Conservation (phyloP, 805 yeast genomes). For the Candida incommunis region DNA sequence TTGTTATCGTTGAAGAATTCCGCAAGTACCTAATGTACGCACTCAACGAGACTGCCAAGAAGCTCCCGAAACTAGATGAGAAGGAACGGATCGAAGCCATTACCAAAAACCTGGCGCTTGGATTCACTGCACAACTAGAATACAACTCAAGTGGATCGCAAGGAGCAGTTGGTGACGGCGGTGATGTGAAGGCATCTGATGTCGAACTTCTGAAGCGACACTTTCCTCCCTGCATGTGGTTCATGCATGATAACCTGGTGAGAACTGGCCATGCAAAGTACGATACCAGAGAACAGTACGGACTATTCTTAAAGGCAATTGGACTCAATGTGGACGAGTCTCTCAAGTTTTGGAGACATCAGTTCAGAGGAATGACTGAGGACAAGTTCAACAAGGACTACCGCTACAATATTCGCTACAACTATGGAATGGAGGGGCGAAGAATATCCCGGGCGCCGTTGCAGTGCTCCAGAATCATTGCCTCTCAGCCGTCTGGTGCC, state of each 20-base stretch:
- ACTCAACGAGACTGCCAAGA: slow-evolving; percentile 55
- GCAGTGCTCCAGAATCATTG: slow-evolving; percentile 67
- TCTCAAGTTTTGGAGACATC: slow-evolving; percentile 64
- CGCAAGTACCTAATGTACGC: slow-evolving; percentile 34
- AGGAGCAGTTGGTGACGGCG: slow-evolving; percentile 20
- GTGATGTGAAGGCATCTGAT: slow-evolving; percentile 17
- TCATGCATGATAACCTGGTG: slow-evolving; percentile 47
- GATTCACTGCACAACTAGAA: slow-evolving; percentile 43
- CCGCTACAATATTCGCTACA: slow-evolving; percentile 75
- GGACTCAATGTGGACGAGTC: slow-evolving; percentile 86
- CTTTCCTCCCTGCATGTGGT: slow-evolving; percentile 71
- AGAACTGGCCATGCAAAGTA: slow-evolving; percentile 62
- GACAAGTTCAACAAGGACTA: slow-evolving; percentile 83
- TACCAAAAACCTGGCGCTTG: slow-evolving; percentile 60
- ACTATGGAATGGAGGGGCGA: slow-evolving; percentile 85
- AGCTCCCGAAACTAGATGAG: slow-evolving; percentile 76
- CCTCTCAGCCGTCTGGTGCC: slow-evolving; percentile 52
- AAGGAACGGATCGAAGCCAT: slow-evolving; percentile 83
- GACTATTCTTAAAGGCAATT: slow-evolving; percentile 75
- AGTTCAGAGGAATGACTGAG: slow-evolving; percentile 45
- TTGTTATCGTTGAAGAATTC: slow-evolving; percentile 58
- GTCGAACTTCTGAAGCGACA: slow-evolving; percentile 40
- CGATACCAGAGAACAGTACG: slow-evolving; percentile 73
- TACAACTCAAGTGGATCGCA: slow-evolving; percentile 16
- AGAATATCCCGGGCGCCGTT: slow-evolving; percentile 74